A percentile compares a stretch with the other conserved stretches of the same genome.
Evolutionary conservation across 805 yeast genomes (phyloP).

Genomic region (Lipomyces yamanashiensis): DNA sequence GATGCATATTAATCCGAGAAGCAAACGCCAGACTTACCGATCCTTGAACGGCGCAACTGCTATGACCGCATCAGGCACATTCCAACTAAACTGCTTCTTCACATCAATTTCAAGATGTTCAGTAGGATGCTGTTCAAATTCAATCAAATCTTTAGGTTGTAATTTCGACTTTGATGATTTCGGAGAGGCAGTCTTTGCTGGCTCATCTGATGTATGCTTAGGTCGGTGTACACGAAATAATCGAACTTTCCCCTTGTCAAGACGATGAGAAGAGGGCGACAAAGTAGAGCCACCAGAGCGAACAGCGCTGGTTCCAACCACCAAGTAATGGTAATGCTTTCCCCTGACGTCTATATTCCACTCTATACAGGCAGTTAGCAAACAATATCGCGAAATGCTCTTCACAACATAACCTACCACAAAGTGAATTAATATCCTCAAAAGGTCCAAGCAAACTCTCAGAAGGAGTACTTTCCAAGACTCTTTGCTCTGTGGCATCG

Average conservation of each 20-base stretch:
- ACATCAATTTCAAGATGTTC: conserved; percentile 7
- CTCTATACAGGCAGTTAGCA: conserved; percentile 8
- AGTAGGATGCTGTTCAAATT: not conserved
- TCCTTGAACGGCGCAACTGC: conserved; percentile 22
- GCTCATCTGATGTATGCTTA: not conserved
- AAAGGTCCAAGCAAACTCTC: not conserved
- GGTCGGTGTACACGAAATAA: conserved; percentile 5
- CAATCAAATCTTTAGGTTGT: not conserved
- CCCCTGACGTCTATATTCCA: conserved; percentile 15
- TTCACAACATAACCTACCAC: conserved; percentile 12
- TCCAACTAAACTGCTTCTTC: conserved; percentile 25
- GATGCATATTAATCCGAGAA: not conserved
- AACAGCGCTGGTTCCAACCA: conserved; percentile 12
- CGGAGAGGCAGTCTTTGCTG: not conserved
- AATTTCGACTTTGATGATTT: not conserved
- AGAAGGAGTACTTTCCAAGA: conserved; percentile 5
- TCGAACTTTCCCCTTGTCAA: conserved; percentile 16
- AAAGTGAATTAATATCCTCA: conserved; percentile 13
- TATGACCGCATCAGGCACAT: conserved; percentile 20
- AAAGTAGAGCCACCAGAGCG: not conserved
- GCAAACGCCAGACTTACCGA: not conserved
- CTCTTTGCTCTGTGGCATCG: conserved; percentile 15
- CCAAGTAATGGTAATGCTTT: conserved; percentile 9
- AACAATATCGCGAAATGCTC: not conserved
- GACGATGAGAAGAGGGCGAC: not conserved